Evolutionary conservation across 2,329 filamentous ascomycete species (phyloP), one percentile per base, ranked within the genome.

Genomic region (Cladophialophora carrionii): DNA sequence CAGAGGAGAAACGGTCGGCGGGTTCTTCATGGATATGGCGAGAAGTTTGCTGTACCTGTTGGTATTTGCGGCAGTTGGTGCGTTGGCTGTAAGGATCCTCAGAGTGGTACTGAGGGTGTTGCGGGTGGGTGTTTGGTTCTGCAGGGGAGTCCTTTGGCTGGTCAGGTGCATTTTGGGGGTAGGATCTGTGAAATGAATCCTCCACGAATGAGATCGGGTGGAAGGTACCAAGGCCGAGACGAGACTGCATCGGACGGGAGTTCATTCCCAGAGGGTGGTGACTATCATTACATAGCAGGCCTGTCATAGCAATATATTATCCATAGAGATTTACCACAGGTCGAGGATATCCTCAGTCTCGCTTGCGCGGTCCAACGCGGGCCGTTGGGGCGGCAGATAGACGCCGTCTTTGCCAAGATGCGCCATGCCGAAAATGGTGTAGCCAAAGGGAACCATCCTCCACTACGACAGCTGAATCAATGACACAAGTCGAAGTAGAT

Each of bases 11-110:
- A 67, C 62, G 24, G 60, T 61, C 3, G 49, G 58, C 10, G 69
- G 66, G 3, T 68, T 71, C 54, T 49, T 64, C 17, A 34, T 69
- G 31, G 66, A 72, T 43, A 60, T 66, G 56, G 64, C 65, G 4
- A 52, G 68, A 34, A 71, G 69, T 53, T 20, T 62, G 4, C 32
- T 70, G 9, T 72, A 72, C 43, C 55, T 70, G 9, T 41, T 72
- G 53, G 52, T 71, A 2, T 68, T 69, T 49, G 60, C 60, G 10
- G 66, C 67, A 3, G 57, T 68, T 4, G 62, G 48, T 17, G 68
- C 63, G 6, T 64, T 70, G 43, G 29, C 61, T 17, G 37, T 67
- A 4, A 57, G 68, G 52, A 48, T 67, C 5, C 12, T 69, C 48
- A 63, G 64, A 17, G n/a, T 63, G 4, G 52, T 71, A 8, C 14